These are phyloP conservation scores for Linaria vulgaris DNA, from an alignment of 257 asterid genomes.

Conservation along the genomic window DNA sequence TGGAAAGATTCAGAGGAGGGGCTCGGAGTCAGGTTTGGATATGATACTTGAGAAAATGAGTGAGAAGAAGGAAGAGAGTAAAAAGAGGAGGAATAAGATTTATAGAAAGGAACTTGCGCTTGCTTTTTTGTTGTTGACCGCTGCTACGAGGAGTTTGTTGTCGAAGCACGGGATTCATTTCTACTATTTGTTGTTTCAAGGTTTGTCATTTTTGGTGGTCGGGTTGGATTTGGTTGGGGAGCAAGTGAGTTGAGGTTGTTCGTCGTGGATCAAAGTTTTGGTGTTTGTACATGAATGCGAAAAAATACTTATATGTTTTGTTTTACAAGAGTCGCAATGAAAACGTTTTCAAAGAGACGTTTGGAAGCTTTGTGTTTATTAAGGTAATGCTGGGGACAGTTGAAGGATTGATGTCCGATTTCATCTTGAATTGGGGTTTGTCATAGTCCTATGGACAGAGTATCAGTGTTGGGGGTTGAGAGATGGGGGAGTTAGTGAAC, in stretches of 20 bases:
- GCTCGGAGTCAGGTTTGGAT: slow-evolving; percentile 84
- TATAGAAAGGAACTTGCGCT: slow-evolving; percentile 76
- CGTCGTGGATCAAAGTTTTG: too few relatives aligned
- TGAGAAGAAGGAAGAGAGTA: too few relatives aligned
- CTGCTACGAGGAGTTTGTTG: slow-evolving; percentile 75
- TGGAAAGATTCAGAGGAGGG: slow-evolving; percentile 68
- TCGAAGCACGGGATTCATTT: slow-evolving; percentile 92
- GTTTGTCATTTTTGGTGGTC: slow-evolving; percentile 69
- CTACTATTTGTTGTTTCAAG: slow-evolving; percentile 88
- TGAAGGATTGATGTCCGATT: too few relatives aligned
- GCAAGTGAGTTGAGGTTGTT: slow-evolving; percentile 56
- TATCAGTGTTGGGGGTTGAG: too few relatives aligned
- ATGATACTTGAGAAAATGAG: too few relatives aligned
- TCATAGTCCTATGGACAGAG: too few relatives aligned
- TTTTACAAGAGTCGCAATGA: too few relatives aligned
- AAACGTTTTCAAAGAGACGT: too few relatives aligned
- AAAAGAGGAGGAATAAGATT: slow-evolving; percentile 66
- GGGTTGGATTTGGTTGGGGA: slow-evolving; percentile 94
- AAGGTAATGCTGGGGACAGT: too few relatives aligned
- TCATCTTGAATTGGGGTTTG: slow-evolving; percentile 31
- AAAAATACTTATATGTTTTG: too few relatives aligned
- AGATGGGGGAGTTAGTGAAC: slow-evolving; percentile 26
- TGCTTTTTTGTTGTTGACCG: slow-evolving; percentile 78
- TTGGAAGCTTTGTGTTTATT: too few relatives aligned
- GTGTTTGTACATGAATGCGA: too few relatives aligned